Conservation (phyloP, 768 basidiomycete genomes). For the Russula virescens region DNA sequence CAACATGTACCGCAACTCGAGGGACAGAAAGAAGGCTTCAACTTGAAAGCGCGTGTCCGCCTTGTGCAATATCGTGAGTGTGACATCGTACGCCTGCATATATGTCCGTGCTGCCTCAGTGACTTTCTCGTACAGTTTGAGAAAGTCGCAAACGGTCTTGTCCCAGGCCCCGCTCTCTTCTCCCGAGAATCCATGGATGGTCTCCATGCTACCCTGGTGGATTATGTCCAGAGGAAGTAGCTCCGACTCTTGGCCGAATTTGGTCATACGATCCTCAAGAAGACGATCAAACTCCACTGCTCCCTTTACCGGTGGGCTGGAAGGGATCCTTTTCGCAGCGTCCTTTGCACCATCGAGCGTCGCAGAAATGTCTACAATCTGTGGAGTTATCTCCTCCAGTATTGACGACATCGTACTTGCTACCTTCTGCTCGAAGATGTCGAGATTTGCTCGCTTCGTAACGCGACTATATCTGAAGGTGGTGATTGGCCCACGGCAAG, state of each 20-base stretch:
- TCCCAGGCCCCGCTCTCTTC: conserved; percentile 29
- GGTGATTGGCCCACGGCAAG: conserved; percentile 33
- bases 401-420: conserved; percentile 30
- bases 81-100: conserved; percentile 32
- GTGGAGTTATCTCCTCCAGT: conserved; percentile 19
- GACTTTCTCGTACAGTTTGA: conserved; percentile 28
- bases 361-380: conserved; percentile 18
- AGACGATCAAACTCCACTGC: conserved; percentile 3
- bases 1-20: conserved; percentile 34
- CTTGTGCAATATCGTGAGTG: conserved; percentile 32
- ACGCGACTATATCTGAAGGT: conserved; percentile 34
- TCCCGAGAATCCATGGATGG: conserved; percentile 22
- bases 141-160: conserved; percentile 22
- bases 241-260: conserved; percentile 17
- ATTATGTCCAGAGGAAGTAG: conserved; percentile 21
- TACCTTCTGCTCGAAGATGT: conserved; percentile 36
- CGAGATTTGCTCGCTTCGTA: conserved; percentile 34
- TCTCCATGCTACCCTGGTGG: conserved; percentile 16
- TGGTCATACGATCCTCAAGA: background rate
- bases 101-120: conserved; percentile 28
- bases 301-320: background rate
- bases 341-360: conserved; percentile 9
- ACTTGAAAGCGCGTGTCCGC: conserved; percentile 33
- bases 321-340: conserved; percentile 21
- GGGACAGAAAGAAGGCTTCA: conserved; percentile 33